phyloP scores from a whole-genome alignment of 78 protist species.

The Cyanophora paradoxa region DNA sequence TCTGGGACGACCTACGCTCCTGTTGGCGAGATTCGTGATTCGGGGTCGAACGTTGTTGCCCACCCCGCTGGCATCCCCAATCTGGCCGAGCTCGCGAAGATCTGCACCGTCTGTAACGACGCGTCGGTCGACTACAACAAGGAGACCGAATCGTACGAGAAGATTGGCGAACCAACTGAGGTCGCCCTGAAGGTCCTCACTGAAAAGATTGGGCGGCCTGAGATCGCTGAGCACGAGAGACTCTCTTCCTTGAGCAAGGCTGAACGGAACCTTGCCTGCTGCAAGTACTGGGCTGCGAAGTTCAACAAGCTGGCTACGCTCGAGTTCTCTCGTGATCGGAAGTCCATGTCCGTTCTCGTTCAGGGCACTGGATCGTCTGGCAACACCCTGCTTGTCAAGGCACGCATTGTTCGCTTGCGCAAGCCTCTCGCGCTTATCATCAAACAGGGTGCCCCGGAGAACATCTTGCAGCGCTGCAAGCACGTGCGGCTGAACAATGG shows the following conservation, averaged over 20 bases:
- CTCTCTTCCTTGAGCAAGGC: too few relatives aligned
- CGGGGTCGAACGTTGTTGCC: too few relatives aligned
- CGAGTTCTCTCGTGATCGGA: slow-evolving; percentile 64
- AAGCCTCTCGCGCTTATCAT: background rate
- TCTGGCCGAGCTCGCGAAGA: slow-evolving; percentile 12
- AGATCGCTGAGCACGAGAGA: background rate
- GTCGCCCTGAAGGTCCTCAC: slow-evolving; percentile 47
- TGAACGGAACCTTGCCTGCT: too few relatives aligned
- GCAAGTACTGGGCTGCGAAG: background rate
- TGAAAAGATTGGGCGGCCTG: slow-evolving; percentile 49
- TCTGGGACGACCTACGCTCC: slow-evolving; percentile 28
- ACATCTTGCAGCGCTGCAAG: slow-evolving; percentile 45
- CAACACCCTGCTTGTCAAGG: background rate
- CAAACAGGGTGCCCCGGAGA: slow-evolving; percentile 67
- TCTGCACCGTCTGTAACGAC: slow-evolving; percentile 48
- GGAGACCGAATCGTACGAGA: background rate
- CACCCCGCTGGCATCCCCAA: too few relatives aligned
- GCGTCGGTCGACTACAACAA: background rate
- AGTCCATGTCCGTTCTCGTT: slow-evolving; percentile 54
- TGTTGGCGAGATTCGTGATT: background rate
- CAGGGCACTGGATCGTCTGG: too few relatives aligned
- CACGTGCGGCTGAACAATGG: slow-evolving; percentile 2
- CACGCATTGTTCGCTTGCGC: background rate
- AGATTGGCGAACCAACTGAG: slow-evolving; percentile 51
- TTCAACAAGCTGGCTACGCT: slow-evolving; percentile 27